Evolutionary conservation across 139 green algal genomes (phyloP).

Genomic region (Chlamydomonas incerta): DNA sequence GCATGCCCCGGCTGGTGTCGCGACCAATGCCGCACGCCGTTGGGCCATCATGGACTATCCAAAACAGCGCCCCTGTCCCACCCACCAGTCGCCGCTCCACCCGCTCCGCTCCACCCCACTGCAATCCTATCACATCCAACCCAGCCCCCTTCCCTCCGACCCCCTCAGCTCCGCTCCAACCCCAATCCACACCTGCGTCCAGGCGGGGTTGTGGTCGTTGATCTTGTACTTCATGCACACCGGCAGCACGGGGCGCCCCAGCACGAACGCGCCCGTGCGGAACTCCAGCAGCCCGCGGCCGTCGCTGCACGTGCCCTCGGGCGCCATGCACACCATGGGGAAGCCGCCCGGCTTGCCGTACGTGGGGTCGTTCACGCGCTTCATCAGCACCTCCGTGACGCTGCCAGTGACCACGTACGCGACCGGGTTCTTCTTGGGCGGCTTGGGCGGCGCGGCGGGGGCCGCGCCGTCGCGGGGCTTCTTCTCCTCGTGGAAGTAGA

Average conservation of each 20-base stretch:
- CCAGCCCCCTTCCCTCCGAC: too few species aligned
- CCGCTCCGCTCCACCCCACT: too few species aligned
- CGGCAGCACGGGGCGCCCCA: slow-evolving; percentile 21
- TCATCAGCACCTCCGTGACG: slow-evolving; percentile 28
- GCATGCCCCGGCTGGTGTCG: too few species aligned
- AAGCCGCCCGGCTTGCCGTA: slow-evolving; percentile 40
- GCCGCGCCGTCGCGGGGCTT: neutral
- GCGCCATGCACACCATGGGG: slow-evolving; percentile 35
- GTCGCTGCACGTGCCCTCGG: slow-evolving; percentile 43
- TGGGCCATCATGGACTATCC: too few species aligned
- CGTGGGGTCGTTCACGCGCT: slow-evolving; percentile 13
- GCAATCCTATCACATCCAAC: too few species aligned
- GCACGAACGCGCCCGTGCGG: slow-evolving; percentile 37
- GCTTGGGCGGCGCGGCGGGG: neutral
- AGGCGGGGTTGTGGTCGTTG: slow-evolving; percentile 32
- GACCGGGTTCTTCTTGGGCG: neutral
- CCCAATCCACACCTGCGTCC: slow-evolving; percentile 25
- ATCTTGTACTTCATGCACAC: slow-evolving; percentile 39
- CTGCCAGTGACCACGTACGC: slow-evolving; percentile 34
- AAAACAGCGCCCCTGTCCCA: too few species aligned
- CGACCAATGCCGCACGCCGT: too few species aligned
- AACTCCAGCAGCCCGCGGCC: slow-evolving; percentile 37
- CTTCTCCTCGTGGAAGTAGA: slow-evolving; percentile 26
- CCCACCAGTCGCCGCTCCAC: too few species aligned
- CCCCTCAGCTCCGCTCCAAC: too few species aligned